Conservation (phyloP, 352 stramenopile genomes). For the Thalassiosira ordinaria region DNA sequence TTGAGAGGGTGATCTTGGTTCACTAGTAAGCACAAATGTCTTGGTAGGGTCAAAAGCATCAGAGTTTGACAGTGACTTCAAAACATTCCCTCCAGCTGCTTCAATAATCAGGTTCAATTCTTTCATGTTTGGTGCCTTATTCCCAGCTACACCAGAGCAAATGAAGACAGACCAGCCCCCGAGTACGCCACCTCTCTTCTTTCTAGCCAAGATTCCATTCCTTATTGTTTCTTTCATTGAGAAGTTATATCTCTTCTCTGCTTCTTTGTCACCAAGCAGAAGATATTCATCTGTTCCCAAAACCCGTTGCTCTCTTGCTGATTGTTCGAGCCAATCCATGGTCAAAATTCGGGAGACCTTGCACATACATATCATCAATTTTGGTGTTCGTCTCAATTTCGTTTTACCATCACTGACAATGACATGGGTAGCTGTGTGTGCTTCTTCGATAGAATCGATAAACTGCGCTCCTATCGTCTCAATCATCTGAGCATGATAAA, state of each 20-base stretch:
- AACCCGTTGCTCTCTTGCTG: slow-evolving; percentile 34
- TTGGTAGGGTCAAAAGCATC: slow-evolving; percentile 34
- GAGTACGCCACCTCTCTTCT: slow-evolving; percentile 46
- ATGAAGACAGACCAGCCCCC: slow-evolving; percentile 52
- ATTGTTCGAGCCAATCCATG: slow-evolving; percentile 66
- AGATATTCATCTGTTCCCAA: slow-evolving; percentile 49
- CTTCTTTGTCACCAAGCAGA: slow-evolving; percentile 50
- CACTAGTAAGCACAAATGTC: slow-evolving; percentile 61
- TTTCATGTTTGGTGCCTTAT: slow-evolving; percentile 55
- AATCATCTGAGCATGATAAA: slow-evolving; percentile 61
- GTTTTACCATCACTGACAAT: slow-evolving; percentile 56
- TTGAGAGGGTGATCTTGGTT: slow-evolving; percentile 46
- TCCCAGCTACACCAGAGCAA: slow-evolving; percentile 69
- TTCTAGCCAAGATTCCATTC: slow-evolving; percentile 45
- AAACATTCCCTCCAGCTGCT: slow-evolving; percentile 49
- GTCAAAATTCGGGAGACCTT: slow-evolving; percentile 61
- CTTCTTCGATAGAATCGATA: slow-evolving; percentile 61
- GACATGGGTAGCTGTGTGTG: slow-evolving; percentile 58
- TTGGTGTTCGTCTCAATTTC: slow-evolving; percentile 62
- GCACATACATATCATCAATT: slow-evolving; percentile 70
- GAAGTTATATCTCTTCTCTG: slow-evolving; percentile 65
- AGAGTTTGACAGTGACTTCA: slow-evolving; percentile 39
- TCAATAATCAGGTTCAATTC: slow-evolving; percentile 62
- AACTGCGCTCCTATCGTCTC: slow-evolving; percentile 64
- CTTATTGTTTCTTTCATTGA: slow-evolving; percentile 58